phyloP scores from a whole-genome alignment of 164 flowering plant genomes.

The Pachysandra terminalis region DNA sequence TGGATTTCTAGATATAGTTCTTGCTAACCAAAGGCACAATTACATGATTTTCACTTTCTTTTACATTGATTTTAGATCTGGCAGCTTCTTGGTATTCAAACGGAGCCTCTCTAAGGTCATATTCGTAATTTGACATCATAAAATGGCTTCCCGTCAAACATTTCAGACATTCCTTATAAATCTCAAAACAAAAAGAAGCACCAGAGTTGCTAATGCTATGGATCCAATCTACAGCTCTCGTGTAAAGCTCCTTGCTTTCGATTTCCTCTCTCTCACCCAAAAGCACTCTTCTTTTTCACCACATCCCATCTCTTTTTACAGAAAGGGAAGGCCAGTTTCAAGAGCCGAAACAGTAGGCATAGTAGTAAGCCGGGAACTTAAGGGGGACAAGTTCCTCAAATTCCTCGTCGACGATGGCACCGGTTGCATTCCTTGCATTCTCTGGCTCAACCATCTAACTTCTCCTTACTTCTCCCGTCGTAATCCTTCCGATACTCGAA shows the following conservation, averaged over 20 bases:
- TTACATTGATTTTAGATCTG: no score
- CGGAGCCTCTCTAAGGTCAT: no score
- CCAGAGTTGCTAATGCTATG: no score
- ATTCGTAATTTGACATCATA: no score
- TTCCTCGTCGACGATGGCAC: constrained; percentile 82
- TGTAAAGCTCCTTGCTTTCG: constrained; percentile 71
- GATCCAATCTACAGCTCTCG: constrained; percentile 34
- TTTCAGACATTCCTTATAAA: no score
- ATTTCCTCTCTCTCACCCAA: constrained; percentile 50
- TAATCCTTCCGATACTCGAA: constrained; percentile 45
- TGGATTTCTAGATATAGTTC: no score
- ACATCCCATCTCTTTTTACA: constrained; percentile 20
- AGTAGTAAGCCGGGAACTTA: constrained; percentile 52
- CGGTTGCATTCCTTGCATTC: constrained; percentile 63
- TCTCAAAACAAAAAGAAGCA: no score
- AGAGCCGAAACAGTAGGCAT: constrained; percentile 65
- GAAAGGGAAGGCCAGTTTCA: constrained; percentile 30
- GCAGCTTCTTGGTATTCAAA: no score
- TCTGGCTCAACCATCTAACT: constrained; percentile 75
- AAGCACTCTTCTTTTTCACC: constrained; percentile 20
- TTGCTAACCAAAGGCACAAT: no score
- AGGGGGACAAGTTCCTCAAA: constrained; percentile 53
- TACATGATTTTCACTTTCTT: no score
- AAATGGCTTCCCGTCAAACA: no score
- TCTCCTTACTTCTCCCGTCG: constrained; percentile 50